Base-by-base conservation (phyloP, 2,329 filamentous ascomycete genomes). In the Lachnellula arida region DNA sequence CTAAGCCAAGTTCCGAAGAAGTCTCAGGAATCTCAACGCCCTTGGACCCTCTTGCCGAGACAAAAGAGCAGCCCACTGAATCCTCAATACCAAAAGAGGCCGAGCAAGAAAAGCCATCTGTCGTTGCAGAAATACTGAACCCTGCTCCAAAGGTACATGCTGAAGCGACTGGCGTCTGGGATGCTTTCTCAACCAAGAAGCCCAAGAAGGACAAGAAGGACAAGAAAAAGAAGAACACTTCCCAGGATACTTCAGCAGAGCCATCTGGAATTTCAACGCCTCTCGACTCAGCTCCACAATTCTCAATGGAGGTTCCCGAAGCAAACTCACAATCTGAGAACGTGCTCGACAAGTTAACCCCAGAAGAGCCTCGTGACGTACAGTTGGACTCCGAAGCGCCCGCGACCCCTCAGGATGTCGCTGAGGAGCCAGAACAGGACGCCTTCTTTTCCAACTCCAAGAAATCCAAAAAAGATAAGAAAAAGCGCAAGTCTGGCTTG, bases 381-480 rank as follows among this genome's bases (percentile, higher is more conserved):
- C n/a, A 50, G 5, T n/a, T 48, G 11, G 46, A 50, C 5, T 12
- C 35, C 11, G 42, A 40, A 44, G 22, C 32, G 9, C 14, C 42
- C 14, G 28, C 34, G 14, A 49, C 32, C 5, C 7, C 14, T 4
- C 19, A 42, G 3, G 47, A 50, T 35, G 17, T 40, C 17, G 32
- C 25, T 22, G 34, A 23, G n/a, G n/a, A 40, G 17, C 15, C 19
- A 22, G 14, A 19, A 25, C 17, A 50, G 17, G 37, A 40, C 15
- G 37, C 3, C 6, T 40, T 15, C 15, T 40, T 17, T 40, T 40
- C 37, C 15, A 7, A 34, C 9, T 44, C 42, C 4, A 50, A 53
- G 57, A 74, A 72, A 56, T 65, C 67, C 48, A 72, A 73, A 60
- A 72, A 72, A 49, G 60, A 65, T 46, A 65, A 68, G 42, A 63